Evolutionary conservation across 2,329 filamentous ascomycete genomes (phyloP).

Genomic region (Neonectria ditissima): DNA sequence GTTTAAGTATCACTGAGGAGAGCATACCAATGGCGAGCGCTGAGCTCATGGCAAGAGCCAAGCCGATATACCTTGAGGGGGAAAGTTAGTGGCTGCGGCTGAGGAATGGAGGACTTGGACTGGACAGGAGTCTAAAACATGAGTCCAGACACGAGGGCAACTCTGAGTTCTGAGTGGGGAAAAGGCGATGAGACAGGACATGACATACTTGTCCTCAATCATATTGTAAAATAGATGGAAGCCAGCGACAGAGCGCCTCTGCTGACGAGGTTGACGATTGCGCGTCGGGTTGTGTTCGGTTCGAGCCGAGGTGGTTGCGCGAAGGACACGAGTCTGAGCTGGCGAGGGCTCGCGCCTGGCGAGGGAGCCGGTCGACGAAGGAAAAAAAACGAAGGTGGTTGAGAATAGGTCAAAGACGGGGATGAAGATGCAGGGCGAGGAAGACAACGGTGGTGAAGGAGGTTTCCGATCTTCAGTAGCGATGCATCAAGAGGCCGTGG

Average conservation of each 20-base stretch:
- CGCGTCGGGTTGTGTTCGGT: conserved; percentile 25
- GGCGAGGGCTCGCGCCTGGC: conserved; percentile 43
- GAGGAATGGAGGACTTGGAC: conserved; percentile 6
- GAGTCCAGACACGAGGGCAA: conserved; percentile 19
- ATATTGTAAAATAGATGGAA: conserved; percentile 43
- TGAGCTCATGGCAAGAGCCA: conserved; percentile 79
- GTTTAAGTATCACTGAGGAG: conserved; percentile 12
- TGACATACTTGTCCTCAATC: conserved; percentile 55
- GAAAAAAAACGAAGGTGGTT: conserved; percentile 30
- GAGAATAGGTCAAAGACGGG: conserved; percentile 22
- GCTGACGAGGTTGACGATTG: conserved; percentile 21
- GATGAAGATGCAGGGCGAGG: not conserved
- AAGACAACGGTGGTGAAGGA: not conserved
- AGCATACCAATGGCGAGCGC: conserved; percentile 80
- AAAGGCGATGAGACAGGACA: conserved; percentile 13
- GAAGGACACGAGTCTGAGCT: conserved; percentile 25
- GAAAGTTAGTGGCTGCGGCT: conserved; percentile 33
- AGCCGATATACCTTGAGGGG: conserved; percentile 75
- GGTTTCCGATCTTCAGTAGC: conserved; percentile 31
- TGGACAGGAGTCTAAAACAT: conserved; percentile 14
- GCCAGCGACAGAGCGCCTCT: conserved; percentile 34
- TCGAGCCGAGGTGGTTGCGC: conserved; percentile 26
- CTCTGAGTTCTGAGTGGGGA: not conserved
- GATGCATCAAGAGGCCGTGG: conserved; percentile 38
- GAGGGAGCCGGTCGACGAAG: conserved; percentile 30